Conservation (phyloP, 2,329 filamentous ascomycete species). For the Sporothrix schenckii region DNA sequence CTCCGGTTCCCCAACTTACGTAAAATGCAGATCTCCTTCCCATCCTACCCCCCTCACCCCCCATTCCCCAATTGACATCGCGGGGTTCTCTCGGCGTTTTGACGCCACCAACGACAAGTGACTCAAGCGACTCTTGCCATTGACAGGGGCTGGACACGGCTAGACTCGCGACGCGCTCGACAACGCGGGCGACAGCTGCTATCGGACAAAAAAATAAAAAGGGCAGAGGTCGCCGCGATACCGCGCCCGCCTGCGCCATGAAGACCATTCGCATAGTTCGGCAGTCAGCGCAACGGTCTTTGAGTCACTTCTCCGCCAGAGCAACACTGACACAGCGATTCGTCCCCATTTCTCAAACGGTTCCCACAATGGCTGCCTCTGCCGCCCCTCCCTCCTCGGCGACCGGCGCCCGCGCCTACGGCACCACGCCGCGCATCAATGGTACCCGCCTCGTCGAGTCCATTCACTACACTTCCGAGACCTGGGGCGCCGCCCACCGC, state of each 20-base stretch:
- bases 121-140: conserved; percentile 14
- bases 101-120: neutral
- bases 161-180: neutral
- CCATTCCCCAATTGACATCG: neutral
- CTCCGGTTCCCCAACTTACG: neutral
- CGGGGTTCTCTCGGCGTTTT: conserved; percentile 15
- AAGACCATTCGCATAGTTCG: conserved; percentile 8
- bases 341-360: no score
- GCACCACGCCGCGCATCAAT: conserved; percentile 13
- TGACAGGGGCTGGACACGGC: neutral
- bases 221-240: neutral
- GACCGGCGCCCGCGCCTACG: neutral
- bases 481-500: conserved; percentile 17
- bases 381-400: neutral
- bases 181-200: neutral
- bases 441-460: conserved; percentile 14
- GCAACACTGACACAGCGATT: neutral
- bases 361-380: neutral
- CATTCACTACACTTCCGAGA: conserved; percentile 3
- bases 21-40: neutral
- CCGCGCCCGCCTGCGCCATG: neutral
- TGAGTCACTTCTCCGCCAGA: neutral
- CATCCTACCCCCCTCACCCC: neutral
- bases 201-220: neutral
- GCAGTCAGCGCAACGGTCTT: neutral